Conservation (phyloP, 2,329 filamentous ascomycete genomes). For the Onygenales sp. region DNA sequence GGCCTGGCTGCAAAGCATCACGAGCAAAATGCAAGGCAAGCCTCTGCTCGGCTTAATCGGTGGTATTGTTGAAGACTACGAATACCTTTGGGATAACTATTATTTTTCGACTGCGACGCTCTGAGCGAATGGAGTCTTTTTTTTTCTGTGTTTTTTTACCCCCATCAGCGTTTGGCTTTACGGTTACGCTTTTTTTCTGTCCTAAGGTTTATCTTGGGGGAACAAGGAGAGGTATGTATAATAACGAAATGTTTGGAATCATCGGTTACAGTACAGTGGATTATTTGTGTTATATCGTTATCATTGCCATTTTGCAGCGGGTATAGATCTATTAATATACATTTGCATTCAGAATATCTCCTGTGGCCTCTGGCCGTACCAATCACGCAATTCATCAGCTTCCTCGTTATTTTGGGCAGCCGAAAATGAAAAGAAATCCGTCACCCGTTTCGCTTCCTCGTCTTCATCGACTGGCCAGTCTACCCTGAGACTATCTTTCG, state of each 20-base stretch:
- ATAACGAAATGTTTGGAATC: background rate
- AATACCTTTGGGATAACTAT: slow-evolving; percentile 97
- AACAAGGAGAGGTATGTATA: background rate
- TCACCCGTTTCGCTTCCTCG: slow-evolving; percentile 55
- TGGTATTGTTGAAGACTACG: slow-evolving; percentile 87
- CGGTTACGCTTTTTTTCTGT: background rate
- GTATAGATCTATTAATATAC: slow-evolving; percentile 4
- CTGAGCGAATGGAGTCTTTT: slow-evolving; percentile 12
- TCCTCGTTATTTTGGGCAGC: slow-evolving; percentile 34
- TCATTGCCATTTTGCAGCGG: slow-evolving; percentile 13
- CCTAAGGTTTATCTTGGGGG: background rate
- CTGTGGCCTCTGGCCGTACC: slow-evolving; percentile 67
- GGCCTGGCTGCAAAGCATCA: slow-evolving; percentile 57
- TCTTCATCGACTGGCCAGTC: slow-evolving; percentile 77
- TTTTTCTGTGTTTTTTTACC: slow-evolving; percentile 6
- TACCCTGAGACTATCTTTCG: slow-evolving; percentile 59
- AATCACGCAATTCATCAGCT: slow-evolving; percentile 63
- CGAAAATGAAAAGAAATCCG: slow-evolving; percentile 59
- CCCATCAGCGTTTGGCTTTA: background rate
- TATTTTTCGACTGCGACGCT: slow-evolving; percentile 66
- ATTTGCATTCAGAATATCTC: slow-evolving; percentile 54
- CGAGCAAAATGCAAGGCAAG: slow-evolving; percentile 60
- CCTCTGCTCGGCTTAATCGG: slow-evolving; percentile 72
- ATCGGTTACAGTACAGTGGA: background rate
- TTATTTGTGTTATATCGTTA: slow-evolving; percentile 6